phyloP scores from a whole-genome alignment of 305 asterid species.

The Ajuga reptans region DNA sequence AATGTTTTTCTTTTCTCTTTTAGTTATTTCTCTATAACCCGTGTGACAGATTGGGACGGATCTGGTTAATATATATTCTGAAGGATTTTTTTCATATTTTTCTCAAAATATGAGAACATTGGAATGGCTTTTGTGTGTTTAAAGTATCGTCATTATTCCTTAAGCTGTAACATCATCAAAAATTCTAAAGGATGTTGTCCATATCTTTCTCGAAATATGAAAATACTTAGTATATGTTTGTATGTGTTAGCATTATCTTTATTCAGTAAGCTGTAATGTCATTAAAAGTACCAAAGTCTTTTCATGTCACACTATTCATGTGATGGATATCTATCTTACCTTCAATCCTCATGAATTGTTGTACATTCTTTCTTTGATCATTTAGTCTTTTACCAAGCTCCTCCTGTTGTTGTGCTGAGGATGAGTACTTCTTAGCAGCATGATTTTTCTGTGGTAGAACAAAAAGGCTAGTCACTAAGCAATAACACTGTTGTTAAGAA shows the following conservation, averaged over 20 bases:
- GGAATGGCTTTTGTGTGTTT: background rate
- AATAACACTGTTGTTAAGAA: background rate
- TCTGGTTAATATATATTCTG: no score
- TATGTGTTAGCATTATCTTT: background rate
- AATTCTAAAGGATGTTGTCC: no score
- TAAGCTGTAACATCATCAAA: no score
- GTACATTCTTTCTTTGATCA: slow-evolving; percentile 55
- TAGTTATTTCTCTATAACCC: no score
- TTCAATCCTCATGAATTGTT: slow-evolving; percentile 77
- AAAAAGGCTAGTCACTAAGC: slow-evolving; percentile 18
- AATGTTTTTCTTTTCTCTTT: no score
- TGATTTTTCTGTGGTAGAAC: slow-evolving; percentile 38
- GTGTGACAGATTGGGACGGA: no score
- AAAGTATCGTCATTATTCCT: no score
- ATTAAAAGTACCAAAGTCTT: background rate
- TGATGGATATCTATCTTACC: slow-evolving; percentile 37
- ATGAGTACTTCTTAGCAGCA: slow-evolving; percentile 22
- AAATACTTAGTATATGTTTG: background rate
- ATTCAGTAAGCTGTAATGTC: background rate
- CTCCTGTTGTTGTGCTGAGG: slow-evolving; percentile 27
- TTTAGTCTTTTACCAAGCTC: slow-evolving; percentile 34
- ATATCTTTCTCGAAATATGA: background rate
- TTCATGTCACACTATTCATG: background rate
- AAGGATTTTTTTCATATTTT: background rate
- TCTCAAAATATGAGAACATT: background rate